Evolutionary conservation across 2,329 filamentous ascomycete species (phyloP), one percentile per base, ranked within the genome.

Genomic region (Penicillium sp.): DNA sequence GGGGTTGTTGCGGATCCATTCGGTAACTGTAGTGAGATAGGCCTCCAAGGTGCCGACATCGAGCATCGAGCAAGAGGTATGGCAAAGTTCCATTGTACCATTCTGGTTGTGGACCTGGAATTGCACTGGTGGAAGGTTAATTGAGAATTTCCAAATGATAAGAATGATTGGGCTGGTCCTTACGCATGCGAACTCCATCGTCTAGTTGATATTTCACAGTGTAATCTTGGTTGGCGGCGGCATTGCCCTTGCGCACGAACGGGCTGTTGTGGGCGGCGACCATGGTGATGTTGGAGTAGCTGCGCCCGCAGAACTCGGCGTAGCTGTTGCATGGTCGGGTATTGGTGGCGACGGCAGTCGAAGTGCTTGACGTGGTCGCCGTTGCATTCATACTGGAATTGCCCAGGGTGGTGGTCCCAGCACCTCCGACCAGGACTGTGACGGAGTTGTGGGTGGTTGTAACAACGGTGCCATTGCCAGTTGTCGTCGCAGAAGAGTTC

Each of bases 221-320:
- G 43, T 89, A 79, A 26, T 80, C 79, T 75, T 95, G 90, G 73
- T 95, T 95, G 53, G 88, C 83, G 14, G 86, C 90, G 9, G 87
- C 83, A 71, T 89, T 92, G 63, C 88, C 88, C 15, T 80, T 70
- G 8, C 82, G 79, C 40, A 87, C 81, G 69, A 95, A 95, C 11
- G 89, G 89, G 41, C 89, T 90, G 77, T 95, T 95, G 76, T 95
- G 90, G 18, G 87, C 86, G 20, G 83, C 85, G 1, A 95, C 83
- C 65, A 89, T 81, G 54, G 89, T 92, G 72, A 94, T 87, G 71
- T 94, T 92, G 79, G 87, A 85, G 74, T 92, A 95, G 64, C 85
- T 86, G 56, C 89, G 84, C 6, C 75, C 75, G 77, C 90, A 95
- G 66, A 94, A 86, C 73, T 93, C 89, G 23, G 87, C 75, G 63